These are phyloP conservation scores for Colletotrichum cuscutae DNA, from an alignment of 2,329 filamentous ascomycete species.

Conservation along the genomic window DNA sequence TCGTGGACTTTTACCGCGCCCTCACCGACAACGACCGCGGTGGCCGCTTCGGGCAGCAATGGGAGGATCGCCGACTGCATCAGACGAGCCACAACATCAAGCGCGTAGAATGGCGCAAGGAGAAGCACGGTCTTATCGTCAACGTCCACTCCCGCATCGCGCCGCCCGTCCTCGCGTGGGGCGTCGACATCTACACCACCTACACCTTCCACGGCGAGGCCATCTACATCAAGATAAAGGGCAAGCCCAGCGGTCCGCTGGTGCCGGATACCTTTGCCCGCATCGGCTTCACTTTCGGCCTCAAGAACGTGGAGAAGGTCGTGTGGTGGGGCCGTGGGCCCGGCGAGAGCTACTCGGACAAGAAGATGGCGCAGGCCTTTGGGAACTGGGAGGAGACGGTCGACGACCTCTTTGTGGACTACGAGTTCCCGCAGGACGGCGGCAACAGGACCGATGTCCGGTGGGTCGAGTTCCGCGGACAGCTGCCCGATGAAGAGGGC, in stretches of 20 bases:
- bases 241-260: constrained; percentile 57
- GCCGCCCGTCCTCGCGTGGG: constrained; percentile 73
- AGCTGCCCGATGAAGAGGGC: constrained; percentile 38
- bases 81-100: constrained; percentile 56
- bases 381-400: constrained; percentile 61
- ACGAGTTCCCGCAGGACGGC: constrained; percentile 76
- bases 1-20: constrained; percentile 71
- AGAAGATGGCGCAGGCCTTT: constrained; percentile 68
- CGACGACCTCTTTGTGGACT: constrained; percentile 66
- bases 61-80: constrained; percentile 60
- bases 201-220: constrained; percentile 64
- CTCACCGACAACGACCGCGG: constrained; percentile 74
- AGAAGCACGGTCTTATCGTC: constrained; percentile 49
- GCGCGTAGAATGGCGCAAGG: constrained; percentile 45
- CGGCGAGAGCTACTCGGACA: constrained; percentile 74
- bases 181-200: constrained; percentile 58
- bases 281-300: constrained; percentile 67
- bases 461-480: constrained; percentile 62
- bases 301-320: constrained; percentile 49
- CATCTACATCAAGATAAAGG: constrained; percentile 61
- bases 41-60: constrained; percentile 65
- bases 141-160: constrained; percentile 64
- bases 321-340: constrained; percentile 77
- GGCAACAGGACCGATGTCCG: constrained; percentile 73
- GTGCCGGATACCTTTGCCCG: constrained; percentile 69